A percentile compares a stretch with the other conserved stretches of the same genome.
These are phyloP conservation scores for Microthyrium microscopicum DNA, from an alignment of 2,329 filamentous ascomycete genomes.

Conservation along the genomic window DNA sequence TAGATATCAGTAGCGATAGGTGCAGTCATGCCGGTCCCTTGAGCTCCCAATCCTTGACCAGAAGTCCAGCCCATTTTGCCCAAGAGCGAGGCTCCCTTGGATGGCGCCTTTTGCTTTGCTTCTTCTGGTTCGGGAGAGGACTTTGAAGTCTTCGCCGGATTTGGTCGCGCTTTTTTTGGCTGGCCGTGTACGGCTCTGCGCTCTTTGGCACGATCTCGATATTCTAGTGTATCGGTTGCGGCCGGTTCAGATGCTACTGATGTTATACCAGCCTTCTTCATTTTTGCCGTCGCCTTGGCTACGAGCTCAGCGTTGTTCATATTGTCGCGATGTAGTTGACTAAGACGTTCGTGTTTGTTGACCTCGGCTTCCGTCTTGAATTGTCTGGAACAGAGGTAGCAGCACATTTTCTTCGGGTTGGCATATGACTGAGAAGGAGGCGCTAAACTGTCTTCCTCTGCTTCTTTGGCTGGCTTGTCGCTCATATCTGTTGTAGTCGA, in stretches of 20 bases:
- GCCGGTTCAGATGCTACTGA: neutral
- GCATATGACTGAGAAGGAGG: slow-evolving; percentile 4
- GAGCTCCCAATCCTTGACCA: slow-evolving; percentile 47
- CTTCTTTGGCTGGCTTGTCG: slow-evolving; percentile 1
- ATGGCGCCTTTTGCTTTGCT: slow-evolving; percentile 23
- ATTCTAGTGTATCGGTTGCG: slow-evolving; percentile 17
- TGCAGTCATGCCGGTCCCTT: slow-evolving; percentile 44
- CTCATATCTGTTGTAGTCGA: slow-evolving; percentile 8
- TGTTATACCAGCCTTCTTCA: no score
- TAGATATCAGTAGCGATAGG: slow-evolving; percentile 50
- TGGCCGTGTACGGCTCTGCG: slow-evolving; percentile 46
- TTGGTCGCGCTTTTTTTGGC: slow-evolving; percentile 29
- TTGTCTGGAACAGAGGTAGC: slow-evolving; percentile 13
- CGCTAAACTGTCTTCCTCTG: no score
- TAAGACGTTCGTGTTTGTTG: slow-evolving; percentile 42
- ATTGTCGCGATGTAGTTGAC: slow-evolving; percentile 39
- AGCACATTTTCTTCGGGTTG: slow-evolving; percentile 11
- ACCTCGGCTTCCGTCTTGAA: slow-evolving; percentile 34
- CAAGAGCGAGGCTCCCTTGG: slow-evolving; percentile 50
- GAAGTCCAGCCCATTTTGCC: slow-evolving; percentile 58
- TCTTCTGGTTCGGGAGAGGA: slow-evolving; percentile 16
- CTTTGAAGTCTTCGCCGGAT: slow-evolving; percentile 17
- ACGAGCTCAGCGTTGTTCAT: slow-evolving; percentile 33
- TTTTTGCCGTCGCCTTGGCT: slow-evolving; percentile 18
- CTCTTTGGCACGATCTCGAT: slow-evolving; percentile 53